Evolutionary conservation across 768 basidiomycete species (phyloP).

Genomic region (Pleurotus citrinopileatus): DNA sequence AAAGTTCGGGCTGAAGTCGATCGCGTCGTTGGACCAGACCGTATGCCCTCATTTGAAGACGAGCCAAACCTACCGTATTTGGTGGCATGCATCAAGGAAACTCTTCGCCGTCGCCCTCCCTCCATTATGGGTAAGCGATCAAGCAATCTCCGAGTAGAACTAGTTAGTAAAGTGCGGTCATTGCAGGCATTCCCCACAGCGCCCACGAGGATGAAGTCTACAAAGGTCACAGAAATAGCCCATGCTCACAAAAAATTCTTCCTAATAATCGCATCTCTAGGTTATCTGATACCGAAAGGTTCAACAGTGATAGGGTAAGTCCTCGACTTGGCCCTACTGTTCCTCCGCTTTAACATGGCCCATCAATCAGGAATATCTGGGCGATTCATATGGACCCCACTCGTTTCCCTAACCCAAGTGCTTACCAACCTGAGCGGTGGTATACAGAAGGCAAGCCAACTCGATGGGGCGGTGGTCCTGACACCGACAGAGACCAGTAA

Average conservation of each 20-base stretch:
- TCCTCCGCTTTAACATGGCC: not conserved
- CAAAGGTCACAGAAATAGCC: not conserved
- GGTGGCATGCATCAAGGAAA: constrained; percentile 41
- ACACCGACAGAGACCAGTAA: constrained; percentile 21
- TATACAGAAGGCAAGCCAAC: constrained; percentile 17
- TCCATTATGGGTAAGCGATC: constrained; percentile 35
- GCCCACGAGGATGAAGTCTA: constrained; percentile 4
- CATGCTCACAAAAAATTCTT: not conserved
- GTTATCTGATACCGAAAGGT: constrained; percentile 3
- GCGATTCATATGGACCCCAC: constrained; percentile 23
- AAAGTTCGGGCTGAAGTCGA: constrained; percentile 55
- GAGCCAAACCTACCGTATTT: constrained; percentile 46
- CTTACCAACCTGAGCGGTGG: constrained; percentile 31
- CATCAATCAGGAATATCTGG: constrained; percentile 17
- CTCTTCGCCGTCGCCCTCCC: constrained; percentile 46
- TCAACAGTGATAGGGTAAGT: constrained; percentile 6
- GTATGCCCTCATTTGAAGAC: constrained; percentile 40
- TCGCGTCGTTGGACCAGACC: constrained; percentile 31
- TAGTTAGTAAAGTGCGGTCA: no score
- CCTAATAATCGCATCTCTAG: not conserved
- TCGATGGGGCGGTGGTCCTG: constrained; percentile 22
- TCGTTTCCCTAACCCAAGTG: constrained; percentile 22
- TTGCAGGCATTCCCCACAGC: constrained; percentile 1
- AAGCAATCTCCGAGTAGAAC: not conserved
- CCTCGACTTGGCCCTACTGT: not conserved